Percentiles rank a stretch among this genome's conserved stretches.
These are phyloP conservation scores for Parasitella parasitica DNA, from an alignment of 371 early-diverging fungal genomes.

Conservation along the genomic window DNA sequence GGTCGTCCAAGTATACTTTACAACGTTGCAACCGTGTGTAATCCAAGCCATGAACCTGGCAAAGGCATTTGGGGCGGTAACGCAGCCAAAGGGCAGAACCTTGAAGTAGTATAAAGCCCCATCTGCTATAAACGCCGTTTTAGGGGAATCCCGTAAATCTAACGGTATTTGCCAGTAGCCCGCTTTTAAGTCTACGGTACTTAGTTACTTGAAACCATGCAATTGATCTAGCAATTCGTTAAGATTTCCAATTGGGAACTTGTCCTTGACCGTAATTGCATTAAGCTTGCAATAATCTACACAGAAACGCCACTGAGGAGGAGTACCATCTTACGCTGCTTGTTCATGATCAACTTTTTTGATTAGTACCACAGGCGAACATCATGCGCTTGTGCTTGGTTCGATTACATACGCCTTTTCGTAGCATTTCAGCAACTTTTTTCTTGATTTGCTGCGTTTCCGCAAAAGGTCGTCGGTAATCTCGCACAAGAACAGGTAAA, in stretches of 20 bases:
- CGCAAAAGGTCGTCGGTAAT: conserved; percentile 16
- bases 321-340: conserved; percentile 31
- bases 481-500: conserved; percentile 5
- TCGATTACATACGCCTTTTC: not conserved
- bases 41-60: too few species aligned
- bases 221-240: conserved; percentile 40
- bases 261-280: conserved; percentile 37
- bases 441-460: conserved; percentile 16
- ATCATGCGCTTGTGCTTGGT: conserved; percentile 33
- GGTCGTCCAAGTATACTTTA: too few species aligned
- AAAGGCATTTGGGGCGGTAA: too few species aligned
- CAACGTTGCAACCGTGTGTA: too few species aligned
- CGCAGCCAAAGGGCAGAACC: conserved; percentile 50
- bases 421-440: conserved; percentile 13
- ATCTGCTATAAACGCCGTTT: conserved; percentile 32
- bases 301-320: conserved; percentile 41
- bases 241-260: conserved; percentile 47
- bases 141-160: not conserved
- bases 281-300: conserved; percentile 36
- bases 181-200: conserved; percentile 43
- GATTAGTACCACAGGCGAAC: conserved; percentile 53
- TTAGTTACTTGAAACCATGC: conserved; percentile 25
- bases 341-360: too few species aligned
- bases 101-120: conserved; percentile 41
- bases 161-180: conserved; percentile 44